These are phyloP conservation scores for Eucalyptus cloeziana DNA, from an alignment of 345 rosid genomes.

Conservation along the genomic window DNA sequence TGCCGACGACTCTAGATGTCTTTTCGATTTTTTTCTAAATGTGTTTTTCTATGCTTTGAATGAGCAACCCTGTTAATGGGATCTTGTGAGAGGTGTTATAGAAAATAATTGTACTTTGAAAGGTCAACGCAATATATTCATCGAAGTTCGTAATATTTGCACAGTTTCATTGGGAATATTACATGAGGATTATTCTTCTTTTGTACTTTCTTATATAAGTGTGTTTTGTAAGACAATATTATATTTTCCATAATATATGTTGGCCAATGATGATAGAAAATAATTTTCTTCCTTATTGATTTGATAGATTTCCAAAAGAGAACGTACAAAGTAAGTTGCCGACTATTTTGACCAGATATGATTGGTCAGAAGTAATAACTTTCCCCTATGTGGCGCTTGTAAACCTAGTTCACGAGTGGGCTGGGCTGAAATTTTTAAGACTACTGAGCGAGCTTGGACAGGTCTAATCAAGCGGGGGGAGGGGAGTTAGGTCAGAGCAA, in stretches of 20 bases:
- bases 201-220: background rate
- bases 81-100: rapidly evolving
- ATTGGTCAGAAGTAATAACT: background rate
- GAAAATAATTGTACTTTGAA: background rate
- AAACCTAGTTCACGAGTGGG: background rate
- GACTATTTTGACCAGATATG: too few species aligned
- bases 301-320: background rate
- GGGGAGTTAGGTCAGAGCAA: too few species aligned
- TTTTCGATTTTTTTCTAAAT: background rate
- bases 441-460: background rate
- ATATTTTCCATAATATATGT: background rate
- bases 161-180: background rate
- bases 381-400: background rate
- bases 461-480: rapidly evolving
- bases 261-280: background rate
- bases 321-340: too few species aligned
- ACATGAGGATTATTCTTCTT: background rate
- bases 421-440: background rate
- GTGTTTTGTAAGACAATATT: background rate
- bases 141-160: background rate
- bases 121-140: background rate
- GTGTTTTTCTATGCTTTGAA: background rate
- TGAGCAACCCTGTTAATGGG: background rate
- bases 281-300: background rate
- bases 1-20: background rate